Conservation (phyloP, 2,329 filamentous ascomycete species). For the Ploettnerulaceae sp. region DNA sequence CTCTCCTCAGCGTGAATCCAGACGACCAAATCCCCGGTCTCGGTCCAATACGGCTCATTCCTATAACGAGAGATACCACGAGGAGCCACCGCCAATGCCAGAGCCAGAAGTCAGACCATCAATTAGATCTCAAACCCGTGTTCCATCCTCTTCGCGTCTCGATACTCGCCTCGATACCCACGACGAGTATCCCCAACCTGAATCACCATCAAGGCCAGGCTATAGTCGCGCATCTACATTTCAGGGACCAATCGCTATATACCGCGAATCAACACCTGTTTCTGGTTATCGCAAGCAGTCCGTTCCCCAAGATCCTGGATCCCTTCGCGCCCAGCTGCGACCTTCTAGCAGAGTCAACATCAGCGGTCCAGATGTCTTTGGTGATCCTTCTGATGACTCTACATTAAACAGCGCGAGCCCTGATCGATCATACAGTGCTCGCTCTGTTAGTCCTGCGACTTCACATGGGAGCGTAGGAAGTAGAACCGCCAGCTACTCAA, state of each 20-base stretch:
- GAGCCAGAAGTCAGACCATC: conserved; percentile 44
- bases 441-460: conserved; percentile 50
- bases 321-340: conserved; percentile 35
- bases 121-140: conserved; percentile 42
- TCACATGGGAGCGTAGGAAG: conserved; percentile 47
- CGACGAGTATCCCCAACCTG: conserved; percentile 29
- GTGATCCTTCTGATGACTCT: conserved; percentile 46
- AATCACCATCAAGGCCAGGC: conserved; percentile 41
- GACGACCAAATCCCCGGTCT: conserved; percentile 37
- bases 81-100: conserved; percentile 42
- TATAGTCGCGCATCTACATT: conserved; percentile 51
- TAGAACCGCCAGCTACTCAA: conserved; percentile 46
- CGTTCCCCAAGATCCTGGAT: conserved; percentile 44
- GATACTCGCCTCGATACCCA: conserved; percentile 21
- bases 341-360: conserved; percentile 28
- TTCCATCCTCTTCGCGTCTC: conserved; percentile 27
- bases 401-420: conserved; percentile 45
- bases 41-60: conserved; percentile 61
- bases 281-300: conserved; percentile 45
- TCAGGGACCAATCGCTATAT: conserved; percentile 49
- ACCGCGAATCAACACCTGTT: conserved; percentile 47
- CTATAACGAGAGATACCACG: conserved; percentile 54
- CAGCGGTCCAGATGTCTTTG: conserved; percentile 40
- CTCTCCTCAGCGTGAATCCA: conserved; percentile 23
- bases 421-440: conserved; percentile 43